Percentiles rank a stretch among this genome's conserved stretches.
phyloP scores from a whole-genome alignment of 768 basidiomycete species.

The Peribolospora kevripleyi region DNA sequence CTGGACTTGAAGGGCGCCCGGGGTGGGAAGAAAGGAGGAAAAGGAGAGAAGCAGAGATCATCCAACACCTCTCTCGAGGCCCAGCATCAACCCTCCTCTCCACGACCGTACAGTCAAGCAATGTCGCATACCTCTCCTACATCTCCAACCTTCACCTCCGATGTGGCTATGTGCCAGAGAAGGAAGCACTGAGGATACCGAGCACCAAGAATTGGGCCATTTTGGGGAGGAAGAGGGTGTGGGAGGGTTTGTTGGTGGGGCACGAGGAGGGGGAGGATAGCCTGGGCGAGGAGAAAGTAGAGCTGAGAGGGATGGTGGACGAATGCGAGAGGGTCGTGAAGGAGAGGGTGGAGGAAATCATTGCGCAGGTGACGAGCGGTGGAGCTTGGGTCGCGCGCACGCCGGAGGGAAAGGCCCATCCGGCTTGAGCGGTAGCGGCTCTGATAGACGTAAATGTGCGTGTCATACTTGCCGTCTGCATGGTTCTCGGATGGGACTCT shows the following conservation, averaged over 20 bases:
- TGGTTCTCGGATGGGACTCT: too few species aligned
- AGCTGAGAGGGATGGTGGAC: not conserved
- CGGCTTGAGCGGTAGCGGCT: too few species aligned
- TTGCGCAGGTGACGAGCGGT: not conserved
- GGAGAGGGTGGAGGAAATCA: not conserved
- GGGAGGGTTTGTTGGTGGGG: not conserved
- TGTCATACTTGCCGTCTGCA: too few species aligned
- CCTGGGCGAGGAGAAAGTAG: not conserved
- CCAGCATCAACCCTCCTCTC: not conserved
- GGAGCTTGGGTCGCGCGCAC: slow-evolving; percentile 5
- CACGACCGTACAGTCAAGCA: slow-evolving; percentile 9
- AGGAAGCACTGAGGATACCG: slow-evolving; percentile 66
- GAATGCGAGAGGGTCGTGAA: not conserved
- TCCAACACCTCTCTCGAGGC: not conserved
- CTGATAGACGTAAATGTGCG: too few species aligned
- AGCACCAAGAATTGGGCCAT: slow-evolving; percentile 86
- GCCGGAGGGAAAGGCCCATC: slow-evolving; percentile 8
- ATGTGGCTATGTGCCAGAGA: slow-evolving; percentile 70
- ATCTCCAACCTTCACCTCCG: slow-evolving; percentile 42
- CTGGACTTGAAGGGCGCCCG: too few species aligned
- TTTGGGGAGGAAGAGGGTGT: slow-evolving; percentile 27
- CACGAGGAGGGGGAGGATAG: not conserved
- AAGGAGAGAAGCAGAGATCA: not conserved
- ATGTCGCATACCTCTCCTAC: slow-evolving; percentile 69
- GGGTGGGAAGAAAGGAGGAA: too few species aligned